Percentiles rank a stretch among this genome's conserved stretches.
These are phyloP conservation scores for Lecanoromycetidae sp. DNA, from an alignment of 2,329 filamentous ascomycete species.

Conservation along the genomic window DNA sequence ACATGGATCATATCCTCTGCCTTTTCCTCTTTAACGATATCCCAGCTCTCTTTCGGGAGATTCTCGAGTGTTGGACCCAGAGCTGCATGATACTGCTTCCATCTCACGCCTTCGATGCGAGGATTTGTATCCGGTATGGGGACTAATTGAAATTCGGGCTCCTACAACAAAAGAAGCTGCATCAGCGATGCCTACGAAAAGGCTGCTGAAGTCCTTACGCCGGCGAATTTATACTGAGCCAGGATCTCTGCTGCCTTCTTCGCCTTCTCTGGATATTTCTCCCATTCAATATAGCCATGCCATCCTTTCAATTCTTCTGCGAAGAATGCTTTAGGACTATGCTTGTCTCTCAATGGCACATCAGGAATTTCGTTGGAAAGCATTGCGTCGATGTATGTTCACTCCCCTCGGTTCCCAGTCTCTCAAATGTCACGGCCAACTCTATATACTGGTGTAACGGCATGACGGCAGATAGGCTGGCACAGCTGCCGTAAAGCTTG, in stretches of 20 bases:
- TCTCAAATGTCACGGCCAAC: too few species aligned
- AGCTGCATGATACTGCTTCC: slow-evolving; percentile 37
- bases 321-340: background rate
- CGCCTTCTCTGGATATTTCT: slow-evolving; percentile 57
- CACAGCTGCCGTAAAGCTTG: too few species aligned
- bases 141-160: slow-evolving; percentile 33
- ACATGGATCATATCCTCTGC: slow-evolving; percentile 37
- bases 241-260: slow-evolving; percentile 45
- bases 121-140: slow-evolving; percentile 35
- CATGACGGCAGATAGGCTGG: too few species aligned
- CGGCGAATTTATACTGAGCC: slow-evolving; percentile 16
- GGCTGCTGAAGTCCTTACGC: background rate
- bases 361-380: background rate
- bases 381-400: background rate
- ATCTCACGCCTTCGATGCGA: slow-evolving; percentile 33
- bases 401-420: too few species aligned
- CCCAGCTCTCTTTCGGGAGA: slow-evolving; percentile 36
- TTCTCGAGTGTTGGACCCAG: slow-evolving; percentile 26
- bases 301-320: slow-evolving; percentile 8
- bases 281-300: slow-evolving; percentile 53
- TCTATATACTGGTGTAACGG: too few species aligned
- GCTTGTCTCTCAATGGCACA: background rate
- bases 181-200: background rate
- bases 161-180: slow-evolving; percentile 16
- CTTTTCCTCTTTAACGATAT: slow-evolving; percentile 35